Percentiles rank a stretch among this genome's conserved stretches.
phyloP scores from a whole-genome alignment of 306 rosid species.

The Citrullus amarus region DNA sequence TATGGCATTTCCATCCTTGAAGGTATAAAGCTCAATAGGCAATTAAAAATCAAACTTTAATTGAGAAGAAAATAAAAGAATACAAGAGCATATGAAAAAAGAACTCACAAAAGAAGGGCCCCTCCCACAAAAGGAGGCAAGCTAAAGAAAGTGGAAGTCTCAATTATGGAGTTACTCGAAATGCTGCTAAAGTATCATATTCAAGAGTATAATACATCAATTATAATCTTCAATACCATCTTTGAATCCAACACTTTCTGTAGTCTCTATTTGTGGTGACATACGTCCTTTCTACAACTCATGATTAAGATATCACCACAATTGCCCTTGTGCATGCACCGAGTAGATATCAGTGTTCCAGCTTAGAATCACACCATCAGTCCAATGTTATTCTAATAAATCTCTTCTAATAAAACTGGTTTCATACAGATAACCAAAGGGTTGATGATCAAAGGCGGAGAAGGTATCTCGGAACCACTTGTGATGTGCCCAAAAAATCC shows the following conservation, averaged over 20 bases:
- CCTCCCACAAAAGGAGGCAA: too few species aligned
- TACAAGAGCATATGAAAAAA: too few species aligned
- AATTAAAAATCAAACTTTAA: too few species aligned
- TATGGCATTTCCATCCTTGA: not conserved
- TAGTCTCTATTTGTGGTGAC: not conserved
- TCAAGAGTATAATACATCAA: not conserved
- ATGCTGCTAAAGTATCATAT: not conserved
- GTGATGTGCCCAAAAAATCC: not conserved
- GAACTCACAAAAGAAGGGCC: too few species aligned
- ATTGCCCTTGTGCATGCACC: not conserved
- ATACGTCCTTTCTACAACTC: not conserved
- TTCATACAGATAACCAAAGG: not conserved
- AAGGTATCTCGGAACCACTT: not conserved
- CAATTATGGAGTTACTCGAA: not conserved
- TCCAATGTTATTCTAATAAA: not conserved
- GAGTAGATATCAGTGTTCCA: not conserved
- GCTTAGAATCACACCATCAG: not conserved
- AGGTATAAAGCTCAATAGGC: not conserved
- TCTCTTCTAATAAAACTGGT: not conserved
- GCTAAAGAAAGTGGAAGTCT: not conserved
- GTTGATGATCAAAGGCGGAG: not conserved
- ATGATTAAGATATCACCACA: not conserved
- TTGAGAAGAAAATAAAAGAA: too few species aligned
- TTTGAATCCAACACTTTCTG: too few species aligned
- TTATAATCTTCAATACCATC: too few species aligned